Evolutionary conservation across 768 basidiomycete species (phyloP).

Genomic region (Clitopilus passeckerianus): DNA sequence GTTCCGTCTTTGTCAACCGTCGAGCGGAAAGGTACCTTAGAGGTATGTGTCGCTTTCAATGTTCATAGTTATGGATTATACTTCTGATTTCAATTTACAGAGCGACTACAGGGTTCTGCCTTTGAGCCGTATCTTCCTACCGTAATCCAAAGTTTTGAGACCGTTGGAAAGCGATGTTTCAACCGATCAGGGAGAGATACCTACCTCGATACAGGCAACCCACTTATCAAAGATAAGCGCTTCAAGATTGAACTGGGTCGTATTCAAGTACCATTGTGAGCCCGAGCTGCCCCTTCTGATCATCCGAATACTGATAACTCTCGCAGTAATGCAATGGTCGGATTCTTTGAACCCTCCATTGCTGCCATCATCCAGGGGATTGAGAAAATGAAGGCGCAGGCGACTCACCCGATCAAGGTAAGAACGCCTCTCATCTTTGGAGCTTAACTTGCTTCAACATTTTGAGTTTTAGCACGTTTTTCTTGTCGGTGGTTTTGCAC

Average conservation of each 20-base stretch:
- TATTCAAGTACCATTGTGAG: background rate
- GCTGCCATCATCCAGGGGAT: slow-evolving; percentile 29
- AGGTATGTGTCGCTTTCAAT: slow-evolving; percentile 19
- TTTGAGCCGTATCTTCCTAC: slow-evolving; percentile 36
- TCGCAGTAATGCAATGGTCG: slow-evolving; percentile 6
- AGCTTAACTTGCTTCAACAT: no score
- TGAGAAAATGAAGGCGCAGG: slow-evolving; percentile 11
- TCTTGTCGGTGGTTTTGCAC: slow-evolving; percentile 56
- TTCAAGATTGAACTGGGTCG: background rate
- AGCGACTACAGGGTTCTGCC: slow-evolving; percentile 31
- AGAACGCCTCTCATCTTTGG: slow-evolving; percentile 7
- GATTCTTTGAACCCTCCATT: slow-evolving; percentile 33
- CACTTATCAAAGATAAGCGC: background rate
- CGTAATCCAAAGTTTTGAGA: slow-evolving; percentile 40
- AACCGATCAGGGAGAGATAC: slow-evolving; percentile 29
- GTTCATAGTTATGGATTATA: background rate
- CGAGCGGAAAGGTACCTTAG: slow-evolving; percentile 34
- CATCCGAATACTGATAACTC: background rate
- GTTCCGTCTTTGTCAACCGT: slow-evolving; percentile 46
- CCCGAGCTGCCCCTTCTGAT: no score
- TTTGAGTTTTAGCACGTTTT: slow-evolving; percentile 27
- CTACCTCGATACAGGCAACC: slow-evolving; percentile 34
- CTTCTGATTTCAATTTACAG: slow-evolving; percentile 18
- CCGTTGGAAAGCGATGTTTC: slow-evolving; percentile 41
- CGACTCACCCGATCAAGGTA: slow-evolving; percentile 24